phyloP scores from a whole-genome alignment of 257 asterid species.

The Capsicum chinense region DNA sequence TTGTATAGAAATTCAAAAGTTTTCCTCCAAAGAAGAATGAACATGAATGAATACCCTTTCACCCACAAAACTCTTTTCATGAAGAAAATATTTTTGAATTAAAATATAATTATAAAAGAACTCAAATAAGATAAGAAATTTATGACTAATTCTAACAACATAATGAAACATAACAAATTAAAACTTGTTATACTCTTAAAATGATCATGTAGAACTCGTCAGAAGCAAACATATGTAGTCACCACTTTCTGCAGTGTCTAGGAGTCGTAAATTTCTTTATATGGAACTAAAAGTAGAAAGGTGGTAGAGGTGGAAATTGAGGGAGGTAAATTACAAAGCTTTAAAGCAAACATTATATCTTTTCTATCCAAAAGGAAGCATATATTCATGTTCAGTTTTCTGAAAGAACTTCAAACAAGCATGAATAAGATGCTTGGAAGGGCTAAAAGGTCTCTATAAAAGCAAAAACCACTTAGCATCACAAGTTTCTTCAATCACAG shows the following conservation, averaged over 20 bases:
- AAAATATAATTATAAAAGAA: neutral
- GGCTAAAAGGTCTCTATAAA: slow-evolving; percentile 11
- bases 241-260: neutral
- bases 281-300: neutral
- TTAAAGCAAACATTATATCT: slow-evolving; percentile 15
- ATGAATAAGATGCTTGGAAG: neutral
- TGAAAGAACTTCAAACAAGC: slow-evolving; percentile 31
- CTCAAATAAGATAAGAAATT: neutral
- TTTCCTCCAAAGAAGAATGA: neutral
- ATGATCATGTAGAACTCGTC: neutral
- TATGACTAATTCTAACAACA: neutral
- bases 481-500: slow-evolving; percentile 30
- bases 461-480: slow-evolving; percentile 37
- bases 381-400: slow-evolving; percentile 7
- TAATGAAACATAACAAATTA: neutral
- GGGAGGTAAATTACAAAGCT: slow-evolving; percentile 1
- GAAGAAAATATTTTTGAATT: neutral
- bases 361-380: slow-evolving; percentile 2
- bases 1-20: neutral
- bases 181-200: neutral
- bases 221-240: neutral
- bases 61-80: neutral
- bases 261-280: neutral
- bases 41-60: neutral
- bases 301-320: neutral